Conservation (phyloP, 2,329 filamentous ascomycete genomes). For the Zymoseptoria brevis region DNA sequence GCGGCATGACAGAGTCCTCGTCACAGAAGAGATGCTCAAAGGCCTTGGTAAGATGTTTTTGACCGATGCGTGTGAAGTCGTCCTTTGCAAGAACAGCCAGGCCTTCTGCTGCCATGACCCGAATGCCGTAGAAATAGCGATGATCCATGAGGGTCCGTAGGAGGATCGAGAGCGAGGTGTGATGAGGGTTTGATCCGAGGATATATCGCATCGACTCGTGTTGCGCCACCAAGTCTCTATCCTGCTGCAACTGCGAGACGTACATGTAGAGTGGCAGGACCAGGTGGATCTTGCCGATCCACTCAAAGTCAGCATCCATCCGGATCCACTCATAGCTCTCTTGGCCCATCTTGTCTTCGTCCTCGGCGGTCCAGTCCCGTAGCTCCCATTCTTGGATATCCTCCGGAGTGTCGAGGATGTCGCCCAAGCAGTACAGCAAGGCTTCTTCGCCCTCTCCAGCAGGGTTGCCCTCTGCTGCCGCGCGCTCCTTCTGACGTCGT, state of each 20-base stretch:
- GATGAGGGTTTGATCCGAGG: constrained; percentile 50
- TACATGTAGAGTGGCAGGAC: constrained; percentile 96
- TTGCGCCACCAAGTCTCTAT: constrained; percentile 89
- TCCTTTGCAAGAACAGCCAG: constrained; percentile 58
- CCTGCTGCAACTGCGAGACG: constrained; percentile 91
- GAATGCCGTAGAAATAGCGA: constrained; percentile 89
- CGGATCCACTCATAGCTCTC: constrained; percentile 99
- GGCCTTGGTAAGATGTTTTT: constrained; percentile 74
- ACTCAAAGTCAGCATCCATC: constrained; percentile 96
- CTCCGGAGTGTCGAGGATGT: constrained; percentile 74
- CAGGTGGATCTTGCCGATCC: constrained; percentile 77
- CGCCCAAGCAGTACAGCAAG: constrained; percentile 83
- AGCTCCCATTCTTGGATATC: constrained; percentile 79
- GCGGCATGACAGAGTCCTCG: constrained; percentile 56
- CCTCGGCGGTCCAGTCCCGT: constrained; percentile 80
- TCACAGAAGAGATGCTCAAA: constrained; percentile 86
- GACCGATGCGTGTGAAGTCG: constrained; percentile 64
- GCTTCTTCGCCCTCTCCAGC: constrained; percentile 59
- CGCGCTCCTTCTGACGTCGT: constrained; percentile 70
- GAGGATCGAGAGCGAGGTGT: constrained; percentile 80
- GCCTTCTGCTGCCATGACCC: constrained; percentile 72
- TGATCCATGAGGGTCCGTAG: constrained; percentile 82
- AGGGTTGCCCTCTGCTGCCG: constrained; percentile 54
- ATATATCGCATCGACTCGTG: constrained; percentile 41
- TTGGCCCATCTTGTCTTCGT: constrained; percentile 83